Base-by-base conservation (phyloP, 2,329 filamentous ascomycete genomes). In the Fusarium sp. region DNA sequence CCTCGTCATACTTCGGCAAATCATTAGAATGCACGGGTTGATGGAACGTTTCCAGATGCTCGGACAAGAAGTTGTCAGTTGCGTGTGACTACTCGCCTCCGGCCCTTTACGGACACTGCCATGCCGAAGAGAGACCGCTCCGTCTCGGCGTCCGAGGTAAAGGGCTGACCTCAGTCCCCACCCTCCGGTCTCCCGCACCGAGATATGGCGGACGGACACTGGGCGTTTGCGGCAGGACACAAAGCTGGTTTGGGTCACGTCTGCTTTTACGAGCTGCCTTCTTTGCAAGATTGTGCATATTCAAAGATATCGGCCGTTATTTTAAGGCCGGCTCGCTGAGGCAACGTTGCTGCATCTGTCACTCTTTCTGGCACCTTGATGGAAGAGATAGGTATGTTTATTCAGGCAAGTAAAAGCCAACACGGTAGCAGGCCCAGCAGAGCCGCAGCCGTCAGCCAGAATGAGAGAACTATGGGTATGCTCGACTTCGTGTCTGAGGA, bases 1-100 rank as follows among this genome's bases (percentile, higher is more conserved):
- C 54, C 31, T 50, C 61, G 66, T 71, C 62, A 68, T 44, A 50
- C 71, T 60, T 57, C 71, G 66, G 71, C 65, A 75, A 65, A 67
- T 74, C 48, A 61, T 47, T 60, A 61, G 18, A 26, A 51, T 26
- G 47, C 66, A 66, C 61, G 44, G 54, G 66, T 57, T 35, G 42
- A 72, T 72, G 65, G 74, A 72, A 76, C 68, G 69, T 65, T 76
- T 72, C 74, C 68, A 76, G 74, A 68, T 66, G 60, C 56, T 75
- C 56, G 72, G 72, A 75, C 70, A 64, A 69, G 61, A 45, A 36
- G 33, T 41, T 41, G 44, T 61, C 31, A 39, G 65, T 64, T 67
- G 38, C 31, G 62, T 71, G 68, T 42, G 51, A 71, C 68, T 59
- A 30, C 54, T 73, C 57, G 54, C 70, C 61, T 73, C 67, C 66